Conservation (phyloP, 106 monocot genomes). For the Acorus calamus region DNA sequence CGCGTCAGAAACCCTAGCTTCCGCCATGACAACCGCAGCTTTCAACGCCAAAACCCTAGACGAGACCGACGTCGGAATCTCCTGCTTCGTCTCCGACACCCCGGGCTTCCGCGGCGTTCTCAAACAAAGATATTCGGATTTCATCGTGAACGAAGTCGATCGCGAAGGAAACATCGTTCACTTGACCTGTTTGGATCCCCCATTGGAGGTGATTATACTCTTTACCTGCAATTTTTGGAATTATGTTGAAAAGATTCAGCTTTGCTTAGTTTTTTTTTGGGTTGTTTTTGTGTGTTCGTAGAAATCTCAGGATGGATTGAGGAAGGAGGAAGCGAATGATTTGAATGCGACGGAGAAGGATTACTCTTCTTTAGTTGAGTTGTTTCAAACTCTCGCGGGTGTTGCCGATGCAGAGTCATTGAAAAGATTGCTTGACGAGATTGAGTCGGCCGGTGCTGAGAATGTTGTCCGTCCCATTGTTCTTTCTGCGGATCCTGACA, state of each 20-base stretch:
- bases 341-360: slow-evolving; percentile 5
- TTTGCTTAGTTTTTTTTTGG: neutral
- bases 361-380: slow-evolving; percentile 33
- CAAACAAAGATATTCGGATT: slow-evolving; percentile 92
- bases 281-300: neutral
- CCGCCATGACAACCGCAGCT: no score
- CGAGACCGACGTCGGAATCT: slow-evolving; percentile 80
- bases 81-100: slow-evolving; percentile 80
- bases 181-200: slow-evolving; percentile 76
- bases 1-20: slow-evolving; percentile 29
- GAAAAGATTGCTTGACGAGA: slow-evolving; percentile 33
- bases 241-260: neutral
- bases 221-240: neutral
- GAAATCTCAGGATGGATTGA: slow-evolving; percentile 29
- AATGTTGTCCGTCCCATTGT: slow-evolving; percentile 31
- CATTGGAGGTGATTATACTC: slow-evolving; percentile 28
- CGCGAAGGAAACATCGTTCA: slow-evolving; percentile 46
- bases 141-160: slow-evolving; percentile 88
- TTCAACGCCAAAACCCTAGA: slow-evolving; percentile 46
- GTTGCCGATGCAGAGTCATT: slow-evolving; percentile 55
- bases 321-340: slow-evolving; percentile 14
- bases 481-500: slow-evolving; percentile 76
- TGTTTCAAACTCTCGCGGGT: slow-evolving; percentile 50
- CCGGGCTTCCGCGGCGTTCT: slow-evolving; percentile 89
- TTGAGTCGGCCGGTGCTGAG: slow-evolving; percentile 9